These are phyloP conservation scores for Furcasterigmium sp. DNA, from an alignment of 2,329 filamentous ascomycete genomes.

Conservation along the genomic window DNA sequence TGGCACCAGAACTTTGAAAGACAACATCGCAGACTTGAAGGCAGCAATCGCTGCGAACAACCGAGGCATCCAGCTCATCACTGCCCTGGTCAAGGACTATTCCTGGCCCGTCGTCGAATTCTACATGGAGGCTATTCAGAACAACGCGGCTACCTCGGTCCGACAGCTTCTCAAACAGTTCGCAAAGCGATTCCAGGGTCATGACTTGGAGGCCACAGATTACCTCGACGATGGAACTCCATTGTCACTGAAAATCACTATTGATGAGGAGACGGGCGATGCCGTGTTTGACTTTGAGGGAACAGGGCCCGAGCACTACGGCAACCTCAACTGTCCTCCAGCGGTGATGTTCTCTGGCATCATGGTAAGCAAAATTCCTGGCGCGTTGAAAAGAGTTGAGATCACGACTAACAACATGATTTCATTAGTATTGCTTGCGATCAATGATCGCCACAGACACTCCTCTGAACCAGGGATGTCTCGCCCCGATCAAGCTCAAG, in stretches of 20 bases:
- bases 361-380: too few species aligned
- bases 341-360: constrained; percentile 24
- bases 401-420: too few species aligned
- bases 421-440: constrained; percentile 72
- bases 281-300: constrained; percentile 50
- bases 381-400: too few species aligned
- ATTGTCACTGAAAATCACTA: constrained; percentile 29
- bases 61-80: constrained; percentile 72
- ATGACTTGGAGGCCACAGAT: constrained; percentile 63
- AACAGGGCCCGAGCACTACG: constrained; percentile 47
- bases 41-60: constrained; percentile 72
- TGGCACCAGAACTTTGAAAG: constrained; percentile 65
- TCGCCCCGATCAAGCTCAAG: constrained; percentile 68
- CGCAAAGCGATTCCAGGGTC: constrained; percentile 60
- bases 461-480: constrained; percentile 80
- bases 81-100: constrained; percentile 70
- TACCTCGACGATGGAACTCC: constrained; percentile 62
- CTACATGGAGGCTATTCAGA: constrained; percentile 13
- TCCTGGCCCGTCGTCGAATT: constrained; percentile 71
- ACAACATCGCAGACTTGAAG: constrained; percentile 71
- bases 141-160: constrained; percentile 10
- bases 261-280: constrained; percentile 59
- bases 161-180: constrained; percentile 8
- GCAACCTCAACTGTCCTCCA: constrained; percentile 23
- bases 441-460: constrained; percentile 79